Conservation (phyloP, 2,329 filamentous ascomycete species). For the Calonectria pseudoreteaudii region DNA sequence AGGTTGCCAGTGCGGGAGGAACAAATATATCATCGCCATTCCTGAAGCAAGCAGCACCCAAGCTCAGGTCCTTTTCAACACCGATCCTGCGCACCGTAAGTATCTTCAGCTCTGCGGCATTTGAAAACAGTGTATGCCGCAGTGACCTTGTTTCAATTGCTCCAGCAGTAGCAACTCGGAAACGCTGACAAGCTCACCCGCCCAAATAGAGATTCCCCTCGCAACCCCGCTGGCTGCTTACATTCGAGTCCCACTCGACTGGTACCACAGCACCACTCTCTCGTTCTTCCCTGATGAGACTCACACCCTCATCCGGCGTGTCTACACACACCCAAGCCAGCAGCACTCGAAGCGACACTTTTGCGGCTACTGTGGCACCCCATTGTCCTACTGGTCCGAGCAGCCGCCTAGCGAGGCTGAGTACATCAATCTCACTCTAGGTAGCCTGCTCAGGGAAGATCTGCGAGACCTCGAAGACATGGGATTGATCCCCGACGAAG, state of each 20-base stretch:
- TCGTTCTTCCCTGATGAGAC: slow-evolving; percentile 85
- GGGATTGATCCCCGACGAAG: slow-evolving; percentile 72
- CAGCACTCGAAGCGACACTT: slow-evolving; percentile 78
- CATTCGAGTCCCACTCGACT: slow-evolving; percentile 83
- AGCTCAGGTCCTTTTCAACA: slow-evolving; percentile 81
- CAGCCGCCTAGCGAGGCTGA: slow-evolving; percentile 76
- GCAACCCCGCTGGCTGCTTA: slow-evolving; percentile 82
- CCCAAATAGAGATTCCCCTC: slow-evolving; percentile 68
- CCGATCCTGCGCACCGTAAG: slow-evolving; percentile 78
- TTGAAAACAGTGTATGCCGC: neutral
- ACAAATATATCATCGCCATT: slow-evolving; percentile 81
- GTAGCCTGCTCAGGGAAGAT: slow-evolving; percentile 78
- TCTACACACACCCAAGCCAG: slow-evolving; percentile 71
- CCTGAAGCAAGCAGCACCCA: slow-evolving; percentile 68
- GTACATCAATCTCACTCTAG: slow-evolving; percentile 85
- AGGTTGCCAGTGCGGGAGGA: slow-evolving; percentile 87
- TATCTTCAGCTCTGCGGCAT: slow-evolving; percentile 35
- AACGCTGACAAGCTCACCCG: slow-evolving; percentile 22
- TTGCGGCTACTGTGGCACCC: slow-evolving; percentile 92
- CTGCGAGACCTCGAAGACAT: slow-evolving; percentile 79
- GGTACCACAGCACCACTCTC: slow-evolving; percentile 82
- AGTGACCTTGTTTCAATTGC: neutral
- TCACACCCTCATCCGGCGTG: slow-evolving; percentile 72
- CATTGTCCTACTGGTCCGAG: slow-evolving; percentile 87
- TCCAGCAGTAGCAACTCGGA: neutral